Evolutionary conservation across 441 rosid species (phyloP), one percentile per base, ranked within the genome.

Genomic region (Erodium moschatum): DNA sequence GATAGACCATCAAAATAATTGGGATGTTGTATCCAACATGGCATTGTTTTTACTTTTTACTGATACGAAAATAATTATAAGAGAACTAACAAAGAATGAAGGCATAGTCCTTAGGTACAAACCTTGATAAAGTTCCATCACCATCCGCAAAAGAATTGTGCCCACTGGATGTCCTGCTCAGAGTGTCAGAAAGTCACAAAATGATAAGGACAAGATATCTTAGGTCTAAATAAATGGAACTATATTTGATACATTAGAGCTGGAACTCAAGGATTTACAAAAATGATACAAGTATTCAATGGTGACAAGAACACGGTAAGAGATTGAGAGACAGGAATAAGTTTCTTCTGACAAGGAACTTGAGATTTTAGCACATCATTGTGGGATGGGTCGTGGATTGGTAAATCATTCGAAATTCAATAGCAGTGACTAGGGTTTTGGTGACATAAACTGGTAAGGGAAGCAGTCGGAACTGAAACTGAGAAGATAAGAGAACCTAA

Each of bases 121-220:
- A 86, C 95, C 95, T 86, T 75, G 77, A 79, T 21, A 77, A 72
- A 69, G 68, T 66, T 64, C 72, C 81, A 73, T 69, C 78, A 70
- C 66, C 71, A 69, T 78, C 76, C 64, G 77, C 74, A 61, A 70
- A 70, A 80, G 74, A 54, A 75, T 73, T 71, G 65, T 70, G 74
- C 67, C 80, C 81, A 74, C 70, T 56, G 19, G 79, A 80, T 80
- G 72, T 78, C 73, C 98, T 88, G 88, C 81, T 42, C 76, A 77
- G 66, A 71, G 65, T 31, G 35, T 31, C 61, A 9, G 27, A 64
- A 69, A 72, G 63, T 68, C 70, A 64, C 29, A 66, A 46, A 46
- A 20, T 52, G 5, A 33, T 42, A 50, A 70, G 1, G 13, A 24
- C 68, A 38, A 66, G 33, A 1, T 10, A 62, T 19, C 12, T 29